Evolutionary conservation across 2,329 filamentous ascomycete genomes (phyloP).

Genomic region (Aureobasidium lini): DNA sequence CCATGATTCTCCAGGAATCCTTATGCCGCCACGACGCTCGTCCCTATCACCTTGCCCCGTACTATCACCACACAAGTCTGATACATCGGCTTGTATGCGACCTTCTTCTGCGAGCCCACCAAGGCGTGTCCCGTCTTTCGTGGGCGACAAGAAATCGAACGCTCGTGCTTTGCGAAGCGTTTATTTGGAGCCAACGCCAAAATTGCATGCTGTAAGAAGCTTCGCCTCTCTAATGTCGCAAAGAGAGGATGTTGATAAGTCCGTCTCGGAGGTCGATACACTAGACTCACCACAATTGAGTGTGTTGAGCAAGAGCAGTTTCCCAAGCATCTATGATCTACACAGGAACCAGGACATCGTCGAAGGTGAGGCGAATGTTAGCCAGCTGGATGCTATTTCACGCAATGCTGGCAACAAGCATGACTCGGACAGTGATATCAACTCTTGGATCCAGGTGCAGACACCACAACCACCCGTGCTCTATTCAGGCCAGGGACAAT

Average conservation of each 20-base stretch:
- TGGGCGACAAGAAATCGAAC: conserved; percentile 27
- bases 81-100: background rate
- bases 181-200: conserved; percentile 25
- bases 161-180: conserved; percentile 29
- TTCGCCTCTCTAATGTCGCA: conserved; percentile 29
- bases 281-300: conserved; percentile 29
- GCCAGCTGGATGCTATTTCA: background rate
- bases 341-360: background rate
- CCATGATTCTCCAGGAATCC: too few species aligned
- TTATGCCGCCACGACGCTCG: too few species aligned
- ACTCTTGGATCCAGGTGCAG: conserved; percentile 5
- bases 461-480: background rate
- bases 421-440: background rate
- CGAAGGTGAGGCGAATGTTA: background rate
- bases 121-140: conserved; percentile 25
- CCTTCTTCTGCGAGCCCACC: conserved; percentile 8
- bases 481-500: background rate
- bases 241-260: conserved; percentile 22
- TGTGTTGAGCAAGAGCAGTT: conserved; percentile 31
- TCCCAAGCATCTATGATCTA: conserved; percentile 28
- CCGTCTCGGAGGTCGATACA: conserved; percentile 21
- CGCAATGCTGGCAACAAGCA: background rate
- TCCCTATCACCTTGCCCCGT: background rate
- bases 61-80: background rate
- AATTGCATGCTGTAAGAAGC: conserved; percentile 27